phyloP scores from a whole-genome alignment of 202 grass and related monocot genomes.

The Elaeis oleifera region DNA sequence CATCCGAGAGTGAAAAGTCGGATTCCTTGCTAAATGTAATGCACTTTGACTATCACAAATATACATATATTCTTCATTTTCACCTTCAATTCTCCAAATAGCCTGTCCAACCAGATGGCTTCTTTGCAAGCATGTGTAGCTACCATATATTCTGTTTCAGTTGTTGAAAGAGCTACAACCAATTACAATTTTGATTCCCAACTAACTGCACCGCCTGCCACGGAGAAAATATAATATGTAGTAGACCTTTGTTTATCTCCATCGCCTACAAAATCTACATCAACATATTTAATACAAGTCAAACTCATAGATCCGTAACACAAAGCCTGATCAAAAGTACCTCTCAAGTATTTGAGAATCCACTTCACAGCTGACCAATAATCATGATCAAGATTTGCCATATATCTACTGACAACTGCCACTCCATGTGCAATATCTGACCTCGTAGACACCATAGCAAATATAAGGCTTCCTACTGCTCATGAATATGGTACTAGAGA shows the following conservation, averaged over 20 bases:
- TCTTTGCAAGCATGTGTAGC: no score
- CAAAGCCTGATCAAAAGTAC: background rate
- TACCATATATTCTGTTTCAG: background rate
- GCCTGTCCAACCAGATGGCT: no score
- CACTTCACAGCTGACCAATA: background rate
- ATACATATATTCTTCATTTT: background rate
- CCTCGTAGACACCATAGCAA: background rate
- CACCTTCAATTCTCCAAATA: no score
- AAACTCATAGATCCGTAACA: background rate
- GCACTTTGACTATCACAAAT: background rate
- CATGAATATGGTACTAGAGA: no score
- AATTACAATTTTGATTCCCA: background rate
- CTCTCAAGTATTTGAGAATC: background rate
- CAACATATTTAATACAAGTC: background rate
- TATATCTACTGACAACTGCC: background rate
- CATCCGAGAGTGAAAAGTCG: background rate
- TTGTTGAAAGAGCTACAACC: background rate
- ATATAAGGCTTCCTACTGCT: background rate
- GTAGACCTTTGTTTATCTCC: background rate
- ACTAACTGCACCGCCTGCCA: background rate
- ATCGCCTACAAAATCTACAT: background rate
- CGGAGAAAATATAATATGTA: background rate
- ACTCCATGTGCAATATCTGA: background rate
- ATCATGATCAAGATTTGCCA: background rate
- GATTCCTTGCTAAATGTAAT: background rate